Percentiles rank a stretch among this genome's conserved stretches.
Evolutionary conservation across 805 yeast species (phyloP).

Genomic region (Candida jianshihensis): DNA sequence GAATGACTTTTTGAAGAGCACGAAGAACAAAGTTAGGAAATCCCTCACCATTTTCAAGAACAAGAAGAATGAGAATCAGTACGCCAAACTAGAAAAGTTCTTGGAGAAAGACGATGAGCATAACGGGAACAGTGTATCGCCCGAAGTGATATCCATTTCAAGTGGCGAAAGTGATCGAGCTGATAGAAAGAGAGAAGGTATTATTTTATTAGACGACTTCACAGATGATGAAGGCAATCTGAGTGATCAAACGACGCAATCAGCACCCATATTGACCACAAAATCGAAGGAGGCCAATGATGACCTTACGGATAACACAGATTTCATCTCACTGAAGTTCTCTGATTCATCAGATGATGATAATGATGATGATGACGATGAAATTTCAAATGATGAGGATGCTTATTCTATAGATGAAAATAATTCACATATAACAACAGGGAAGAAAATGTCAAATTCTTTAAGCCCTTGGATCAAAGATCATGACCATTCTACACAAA

Average conservation of each 20-base stretch:
- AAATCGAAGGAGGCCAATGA: slow-evolving; percentile 15
- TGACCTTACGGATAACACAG: slow-evolving; percentile 31
- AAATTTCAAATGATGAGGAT: slow-evolving; percentile 15
- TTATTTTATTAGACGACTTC: slow-evolving; percentile 7
- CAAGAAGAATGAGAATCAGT: slow-evolving; percentile 20
- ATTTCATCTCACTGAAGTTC: slow-evolving; percentile 34
- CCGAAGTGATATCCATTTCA: background rate
- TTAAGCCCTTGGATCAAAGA: slow-evolving; percentile 69
- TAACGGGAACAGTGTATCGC: background rate
- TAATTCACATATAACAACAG: slow-evolving; percentile 9
- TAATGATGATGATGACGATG: slow-evolving; percentile 1
- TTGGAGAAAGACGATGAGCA: slow-evolving; percentile 2
- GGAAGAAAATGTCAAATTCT: slow-evolving; percentile 10
- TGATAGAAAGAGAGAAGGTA: background rate
- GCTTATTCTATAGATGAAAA: slow-evolving; percentile 23
- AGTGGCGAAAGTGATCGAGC: background rate
- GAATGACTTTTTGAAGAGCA: background rate
- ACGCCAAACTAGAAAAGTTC: slow-evolving; percentile 7
- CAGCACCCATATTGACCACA: background rate
- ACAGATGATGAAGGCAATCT: slow-evolving; percentile 4
- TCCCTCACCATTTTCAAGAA: slow-evolving; percentile 17
- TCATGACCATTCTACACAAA: slow-evolving; percentile 69
- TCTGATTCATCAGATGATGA: slow-evolving; percentile 21
- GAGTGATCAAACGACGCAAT: too few species aligned
- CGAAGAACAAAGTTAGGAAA: background rate